Base-by-base conservation (phyloP, 1,284 basidiomycete species). In the Heterobasidion irregulare region DNA sequence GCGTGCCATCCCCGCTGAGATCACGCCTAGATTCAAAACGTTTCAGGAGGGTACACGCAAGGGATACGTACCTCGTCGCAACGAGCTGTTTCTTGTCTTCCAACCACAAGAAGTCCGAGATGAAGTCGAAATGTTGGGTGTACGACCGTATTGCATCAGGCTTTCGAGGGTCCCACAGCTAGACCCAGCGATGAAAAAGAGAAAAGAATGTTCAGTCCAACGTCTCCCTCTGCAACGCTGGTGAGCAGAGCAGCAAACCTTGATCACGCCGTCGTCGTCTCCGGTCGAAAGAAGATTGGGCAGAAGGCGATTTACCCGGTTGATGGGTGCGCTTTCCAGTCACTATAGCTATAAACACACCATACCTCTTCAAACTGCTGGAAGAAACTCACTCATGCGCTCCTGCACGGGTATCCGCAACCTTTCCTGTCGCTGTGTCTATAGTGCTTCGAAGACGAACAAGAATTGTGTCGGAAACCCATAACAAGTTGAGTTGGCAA, bases 211-310 rank as follows among this genome's bases (percentile, higher is more conserved):
- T 26, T 26, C 26, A 26, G 26, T 26, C 26, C 26, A 5, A 5
- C 26, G 41, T 4, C n/a, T 19, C 19, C n/a, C 41, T 47, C 15
- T 18, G 47, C 10, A 26, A 12, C 53, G 16, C 47, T 8, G 50
- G 19, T 36, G 52, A 18, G 26, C 4, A 26, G 26, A 41, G n/a
- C 6, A 1, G 66, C 76, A 48, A 55, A 91, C 92, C 76, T 95
- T 94, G 65, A 98, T 84, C 3, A 94, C 85, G 43, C 95, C 94
- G 56, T 96, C 92, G 66, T 98, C 95, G 65, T 97, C 95, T 16
- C 94, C 95, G 2, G 90, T 93, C 13, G 83, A 84, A 13, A 96
- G 68, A 57, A 94, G 71, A 65, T 85, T 79, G 2, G 84, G 79
- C 61, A 81, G 79, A 53, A 92, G 71, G 59, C 77, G 75, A 64